Evolutionary conservation across 2,329 filamentous ascomycete species (phyloP).

Genomic region (Sphaerulina vaccinii): DNA sequence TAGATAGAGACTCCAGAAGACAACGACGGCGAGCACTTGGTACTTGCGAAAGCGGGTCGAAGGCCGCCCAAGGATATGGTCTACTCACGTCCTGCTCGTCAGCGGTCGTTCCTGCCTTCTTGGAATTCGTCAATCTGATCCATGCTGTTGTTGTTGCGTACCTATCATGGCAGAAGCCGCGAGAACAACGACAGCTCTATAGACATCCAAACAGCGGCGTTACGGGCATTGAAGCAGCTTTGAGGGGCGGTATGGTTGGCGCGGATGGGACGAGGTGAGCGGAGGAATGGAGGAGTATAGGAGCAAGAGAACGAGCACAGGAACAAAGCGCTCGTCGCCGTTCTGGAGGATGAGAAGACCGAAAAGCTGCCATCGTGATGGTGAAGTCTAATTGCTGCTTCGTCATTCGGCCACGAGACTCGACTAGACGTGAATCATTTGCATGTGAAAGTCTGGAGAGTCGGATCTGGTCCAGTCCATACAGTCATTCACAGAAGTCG

Average conservation of each 20-base stretch:
- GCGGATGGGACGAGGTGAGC: no score
- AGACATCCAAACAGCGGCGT: not conserved
- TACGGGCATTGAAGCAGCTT: not conserved
- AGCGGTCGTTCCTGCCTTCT: not conserved
- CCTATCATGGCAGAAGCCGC: slow-evolving; percentile 19
- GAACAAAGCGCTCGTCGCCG: no score
- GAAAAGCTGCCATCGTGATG: slow-evolving; percentile 10
- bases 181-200: not conserved
- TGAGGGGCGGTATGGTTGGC: no score
- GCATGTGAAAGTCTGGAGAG: slow-evolving; percentile 12
- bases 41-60: slow-evolving; percentile 31
- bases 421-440: not conserved
- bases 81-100: slow-evolving; percentile 1
- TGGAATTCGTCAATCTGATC: not conserved
- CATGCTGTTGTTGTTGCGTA: not conserved
- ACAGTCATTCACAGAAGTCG: slow-evolving; percentile 3
- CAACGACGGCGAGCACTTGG: slow-evolving; percentile 76
- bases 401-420: slow-evolving; percentile 15
- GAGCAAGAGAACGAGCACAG: no score
- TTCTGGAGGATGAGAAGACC: no score
- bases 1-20: slow-evolving; percentile 87
- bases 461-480: not conserved
- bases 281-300: no score
- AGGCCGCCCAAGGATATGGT: slow-evolving; percentile 28
- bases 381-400: slow-evolving; percentile 9